These are phyloP conservation scores for Phoenix dactylifera DNA, from an alignment of 176 grass and related monocot species.

Conservation along the genomic window DNA sequence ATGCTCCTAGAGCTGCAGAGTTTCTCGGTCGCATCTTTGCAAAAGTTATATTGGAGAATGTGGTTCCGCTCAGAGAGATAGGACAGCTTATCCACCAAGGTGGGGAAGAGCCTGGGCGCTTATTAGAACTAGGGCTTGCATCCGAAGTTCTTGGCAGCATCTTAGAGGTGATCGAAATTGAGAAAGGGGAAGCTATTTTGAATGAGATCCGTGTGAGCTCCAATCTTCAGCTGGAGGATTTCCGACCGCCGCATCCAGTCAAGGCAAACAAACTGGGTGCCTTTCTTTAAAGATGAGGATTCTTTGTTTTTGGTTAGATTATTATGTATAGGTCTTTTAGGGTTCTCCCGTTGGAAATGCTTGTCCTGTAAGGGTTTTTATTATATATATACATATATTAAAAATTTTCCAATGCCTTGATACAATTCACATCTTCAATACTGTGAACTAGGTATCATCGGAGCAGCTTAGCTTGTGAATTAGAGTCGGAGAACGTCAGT, in stretches of 20 bases:
- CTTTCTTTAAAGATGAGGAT: constrained; percentile 46
- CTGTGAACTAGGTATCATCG: too few relatives aligned
- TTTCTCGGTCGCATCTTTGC: constrained; percentile 81
- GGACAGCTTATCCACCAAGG: constrained; percentile 63
- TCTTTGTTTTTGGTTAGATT: constrained; percentile 37
- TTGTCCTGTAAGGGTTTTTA: too few relatives aligned
- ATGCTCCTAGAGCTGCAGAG: constrained; percentile 80
- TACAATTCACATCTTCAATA: too few relatives aligned
- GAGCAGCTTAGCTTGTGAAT: too few relatives aligned
- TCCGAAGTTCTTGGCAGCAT: constrained; percentile 66
- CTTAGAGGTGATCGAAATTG: constrained; percentile 43
- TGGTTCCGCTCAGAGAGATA: constrained; percentile 52
- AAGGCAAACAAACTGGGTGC: constrained; percentile 55
- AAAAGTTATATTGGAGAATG: constrained; percentile 53
- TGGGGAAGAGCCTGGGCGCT: constrained; percentile 65
- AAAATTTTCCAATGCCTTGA: too few relatives aligned
- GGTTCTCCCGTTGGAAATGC: background rate
- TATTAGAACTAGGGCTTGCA: constrained; percentile 52
- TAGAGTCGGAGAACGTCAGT: too few relatives aligned
- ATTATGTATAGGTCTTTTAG: constrained; percentile 3
- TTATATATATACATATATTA: too few relatives aligned
- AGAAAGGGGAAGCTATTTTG: constrained; percentile 72
- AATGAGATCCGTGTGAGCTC: constrained; percentile 51
- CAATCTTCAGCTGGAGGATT: constrained; percentile 70
- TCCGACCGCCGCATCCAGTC: constrained; percentile 43